Evolutionary conservation across 306 rosid species (phyloP), one percentile per base, ranked within the genome.

Genomic region (Dicorynia guianensis): DNA sequence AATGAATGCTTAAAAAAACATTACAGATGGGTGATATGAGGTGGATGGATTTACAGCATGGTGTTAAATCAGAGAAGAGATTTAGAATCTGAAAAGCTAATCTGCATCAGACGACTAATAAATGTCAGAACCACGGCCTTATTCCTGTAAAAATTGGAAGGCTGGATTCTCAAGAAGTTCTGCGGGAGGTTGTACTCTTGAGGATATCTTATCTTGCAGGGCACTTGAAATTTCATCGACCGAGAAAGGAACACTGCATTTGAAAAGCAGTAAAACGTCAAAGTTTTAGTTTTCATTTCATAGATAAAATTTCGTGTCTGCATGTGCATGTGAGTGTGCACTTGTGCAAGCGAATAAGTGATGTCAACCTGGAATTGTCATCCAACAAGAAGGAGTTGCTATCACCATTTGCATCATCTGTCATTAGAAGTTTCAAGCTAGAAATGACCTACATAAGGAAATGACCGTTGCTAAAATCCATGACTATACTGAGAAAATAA

Each of bases 141-240:
- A 90, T 34, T 94, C 97, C 81, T 77, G 90, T 74, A 92, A 89
- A 86, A 95, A 95, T 79, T 90, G 90, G 90, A 95, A 95, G 80
- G 79, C 74, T 43, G 96, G 63, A 82, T 84, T 73, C 81, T 85
- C 81, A 42, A 89, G 83, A 63, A 95, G 91, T 80, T 87, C 89
- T 14, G 67, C 82, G 9, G 99, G 99, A 72, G 85, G 86, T 79
- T 82, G 81, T 63, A 92, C 77, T 63, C 81, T 93, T 12, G 88
- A 54, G 79, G 56, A 56, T 50, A 63, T 74, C 85, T 90, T 87
- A 39, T 84, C 93, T 67, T 69, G 52, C 30, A 83, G 56, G 66
- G 91, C 59, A 85, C 59, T 58, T 50, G 89, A 68, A 69, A 95
- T 53, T 50, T 95, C 98, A 6, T 95, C 99, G 35, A 86, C 89